phyloP scores from a whole-genome alignment of 768 basidiomycete species.

The Amanita brunnescens region DNA sequence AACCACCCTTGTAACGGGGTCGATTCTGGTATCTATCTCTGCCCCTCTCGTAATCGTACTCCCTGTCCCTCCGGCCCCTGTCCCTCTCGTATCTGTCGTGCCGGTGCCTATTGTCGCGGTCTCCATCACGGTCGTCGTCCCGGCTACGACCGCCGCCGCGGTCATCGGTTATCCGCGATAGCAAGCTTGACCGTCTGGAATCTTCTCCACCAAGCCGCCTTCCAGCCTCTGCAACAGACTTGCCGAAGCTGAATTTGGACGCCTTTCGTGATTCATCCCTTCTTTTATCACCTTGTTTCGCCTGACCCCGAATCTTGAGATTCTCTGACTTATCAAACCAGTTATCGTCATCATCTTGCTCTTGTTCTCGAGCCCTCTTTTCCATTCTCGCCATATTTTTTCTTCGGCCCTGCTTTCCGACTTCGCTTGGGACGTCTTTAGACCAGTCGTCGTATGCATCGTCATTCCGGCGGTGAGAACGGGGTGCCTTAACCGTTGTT shows the following conservation, averaged over 20 bases:
- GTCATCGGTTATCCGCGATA: constrained; percentile 23
- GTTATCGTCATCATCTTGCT: constrained; percentile 51
- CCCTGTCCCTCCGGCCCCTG: constrained; percentile 8
- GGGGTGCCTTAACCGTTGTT: constrained; percentile 19
- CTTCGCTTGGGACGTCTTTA: constrained; percentile 40
- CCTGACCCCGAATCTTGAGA: constrained; percentile 17
- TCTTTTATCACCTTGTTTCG: constrained; percentile 6
- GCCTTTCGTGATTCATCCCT: constrained; percentile 15
- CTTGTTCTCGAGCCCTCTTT: constrained; percentile 33
- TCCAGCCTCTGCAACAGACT: constrained; percentile 21
- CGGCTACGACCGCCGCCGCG: constrained; percentile 9
- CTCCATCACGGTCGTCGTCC: background rate
- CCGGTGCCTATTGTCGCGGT: background rate
- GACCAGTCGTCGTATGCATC: constrained; percentile 31
- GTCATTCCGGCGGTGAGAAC: constrained; percentile 34
- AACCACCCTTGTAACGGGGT: constrained; percentile 47
- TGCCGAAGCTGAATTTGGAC: constrained; percentile 25
- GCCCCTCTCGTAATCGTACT: constrained; percentile 12
- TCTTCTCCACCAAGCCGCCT: constrained; percentile 11
- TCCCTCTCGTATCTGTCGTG: background rate
- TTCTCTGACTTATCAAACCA: constrained; percentile 50
- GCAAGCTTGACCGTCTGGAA: constrained; percentile 18
- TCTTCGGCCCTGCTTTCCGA: constrained; percentile 55
- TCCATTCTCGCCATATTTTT: constrained; percentile 52
- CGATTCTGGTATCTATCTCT: constrained; percentile 16